Conservation (phyloP, 164 flowering plant genomes). For the Buxus sempervirens region DNA sequence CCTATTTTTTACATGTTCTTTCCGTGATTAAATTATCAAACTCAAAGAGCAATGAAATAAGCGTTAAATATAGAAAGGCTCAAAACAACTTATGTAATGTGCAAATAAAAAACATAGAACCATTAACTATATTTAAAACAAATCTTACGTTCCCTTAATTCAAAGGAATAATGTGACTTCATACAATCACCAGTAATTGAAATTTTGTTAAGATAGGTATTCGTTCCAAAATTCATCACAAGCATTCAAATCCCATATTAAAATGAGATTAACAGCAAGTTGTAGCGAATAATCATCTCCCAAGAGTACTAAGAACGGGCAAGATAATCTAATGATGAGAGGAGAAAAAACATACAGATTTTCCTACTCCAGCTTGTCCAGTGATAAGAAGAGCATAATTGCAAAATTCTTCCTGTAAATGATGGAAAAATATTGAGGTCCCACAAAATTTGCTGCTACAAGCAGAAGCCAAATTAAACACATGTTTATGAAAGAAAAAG, state of each 20-base stretch:
- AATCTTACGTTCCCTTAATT: too few species aligned
- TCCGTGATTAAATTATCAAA: too few species aligned
- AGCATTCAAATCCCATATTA: slow-evolving; percentile 1
- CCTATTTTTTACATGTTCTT: too few species aligned
- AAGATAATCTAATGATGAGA: background rate
- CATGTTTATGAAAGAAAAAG: background rate
- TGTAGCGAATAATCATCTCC: background rate
- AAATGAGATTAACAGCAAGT: background rate
- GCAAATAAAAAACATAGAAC: too few species aligned
- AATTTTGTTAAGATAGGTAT: background rate
- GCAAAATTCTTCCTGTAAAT: slow-evolving; percentile 37
- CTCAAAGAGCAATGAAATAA: too few species aligned
- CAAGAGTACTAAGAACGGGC: slow-evolving; percentile 1
- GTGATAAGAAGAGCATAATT: slow-evolving; percentile 61
- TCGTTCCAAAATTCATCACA: background rate
- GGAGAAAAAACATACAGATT: slow-evolving; percentile 64
- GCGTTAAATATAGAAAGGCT: too few species aligned
- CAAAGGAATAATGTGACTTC: too few species aligned
- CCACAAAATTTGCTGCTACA: background rate
- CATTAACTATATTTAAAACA: too few species aligned
- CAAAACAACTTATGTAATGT: too few species aligned
- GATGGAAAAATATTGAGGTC: slow-evolving; percentile 2
- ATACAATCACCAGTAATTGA: too few species aligned
- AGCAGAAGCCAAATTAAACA: background rate
- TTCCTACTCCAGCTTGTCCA: slow-evolving; percentile 93